These are phyloP conservation scores for Mycena belliarum DNA, from an alignment of 768 basidiomycete species.

Conservation along the genomic window DNA sequence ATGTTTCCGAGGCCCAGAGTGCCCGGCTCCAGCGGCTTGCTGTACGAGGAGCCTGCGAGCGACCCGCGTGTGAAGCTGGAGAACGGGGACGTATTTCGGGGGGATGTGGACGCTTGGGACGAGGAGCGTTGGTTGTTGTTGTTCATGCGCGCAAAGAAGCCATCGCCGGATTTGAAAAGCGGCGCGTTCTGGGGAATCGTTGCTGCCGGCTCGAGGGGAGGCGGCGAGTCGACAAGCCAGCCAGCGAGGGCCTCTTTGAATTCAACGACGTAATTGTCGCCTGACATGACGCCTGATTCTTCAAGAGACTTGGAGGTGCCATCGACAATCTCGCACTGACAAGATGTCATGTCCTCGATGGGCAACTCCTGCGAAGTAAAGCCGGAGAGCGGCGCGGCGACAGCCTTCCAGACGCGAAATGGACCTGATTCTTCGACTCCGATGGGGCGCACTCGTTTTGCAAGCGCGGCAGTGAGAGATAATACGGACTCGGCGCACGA, in stretches of 20 bases:
- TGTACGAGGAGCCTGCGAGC: slow-evolving; percentile 6
- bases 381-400: slow-evolving; percentile 30
- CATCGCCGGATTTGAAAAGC: slow-evolving; percentile 53
- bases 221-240: slow-evolving; percentile 54
- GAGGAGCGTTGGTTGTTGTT: slow-evolving; percentile 26
- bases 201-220: slow-evolving; percentile 28
- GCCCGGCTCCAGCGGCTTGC: slow-evolving; percentile 59
- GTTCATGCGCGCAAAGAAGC: slow-evolving; percentile 56
- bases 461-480: slow-evolving; percentile 42
- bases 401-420: slow-evolving; percentile 68
- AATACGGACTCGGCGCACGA: slow-evolving; percentile 54
- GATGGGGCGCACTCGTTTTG: slow-evolving; percentile 34
- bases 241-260: slow-evolving; percentile 48
- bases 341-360: slow-evolving; percentile 29
- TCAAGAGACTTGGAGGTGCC: slow-evolving; percentile 53
- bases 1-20: slow-evolving; percentile 89
- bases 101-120: slow-evolving; percentile 22
- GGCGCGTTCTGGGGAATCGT: slow-evolving; percentile 32
- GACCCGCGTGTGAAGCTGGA: background rate
- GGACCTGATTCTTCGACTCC: slow-evolving; percentile 31
- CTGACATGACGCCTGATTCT: slow-evolving; percentile 56
- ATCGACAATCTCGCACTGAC: slow-evolving; percentile 44
- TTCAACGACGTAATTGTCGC: slow-evolving; percentile 80
- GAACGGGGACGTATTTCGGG: slow-evolving; percentile 24
- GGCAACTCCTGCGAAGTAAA: slow-evolving; percentile 40